phyloP scores from a whole-genome alignment of 108 stramenopile genomes.

The Parmales sp. region DNA sequence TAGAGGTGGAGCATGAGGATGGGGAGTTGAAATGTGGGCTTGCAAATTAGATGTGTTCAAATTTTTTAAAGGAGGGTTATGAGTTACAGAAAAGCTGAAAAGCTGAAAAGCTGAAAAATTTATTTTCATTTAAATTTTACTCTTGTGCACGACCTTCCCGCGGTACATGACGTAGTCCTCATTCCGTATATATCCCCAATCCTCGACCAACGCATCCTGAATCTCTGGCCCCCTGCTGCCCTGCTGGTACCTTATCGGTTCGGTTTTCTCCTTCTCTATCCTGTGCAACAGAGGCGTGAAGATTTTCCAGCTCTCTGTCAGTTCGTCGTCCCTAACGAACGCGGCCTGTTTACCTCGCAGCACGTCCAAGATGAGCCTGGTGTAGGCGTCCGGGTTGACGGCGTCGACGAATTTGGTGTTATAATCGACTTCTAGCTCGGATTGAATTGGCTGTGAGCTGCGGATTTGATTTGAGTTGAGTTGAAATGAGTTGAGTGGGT shows the following conservation, averaged over 20 bases:
- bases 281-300: slow-evolving; percentile 83
- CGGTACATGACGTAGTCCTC: slow-evolving; percentile 54
- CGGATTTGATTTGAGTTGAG: too few species aligned
- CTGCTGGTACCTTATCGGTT: slow-evolving; percentile 59
- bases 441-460: slow-evolving; percentile 63
- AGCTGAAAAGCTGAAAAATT: too few species aligned
- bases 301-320: slow-evolving; percentile 84
- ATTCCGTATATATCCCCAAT: slow-evolving; percentile 52
- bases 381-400: slow-evolving; percentile 89
- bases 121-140: slow-evolving; percentile 6
- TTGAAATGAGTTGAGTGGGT: too few species aligned
- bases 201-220: slow-evolving; percentile 51
- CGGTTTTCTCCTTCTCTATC: slow-evolving; percentile 64
- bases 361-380: slow-evolving; percentile 88
- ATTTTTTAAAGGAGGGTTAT: too few species aligned
- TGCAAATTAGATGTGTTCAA: too few species aligned
- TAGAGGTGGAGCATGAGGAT: too few species aligned
- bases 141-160: slow-evolving; percentile 23
- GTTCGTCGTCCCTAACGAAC: slow-evolving; percentile 93
- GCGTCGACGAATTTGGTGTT: slow-evolving; percentile 34
- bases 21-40: too few species aligned
- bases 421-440: slow-evolving; percentile 86
- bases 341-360: slow-evolving; percentile 75
- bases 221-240: slow-evolving; percentile 82
- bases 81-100: too few species aligned